Evolutionary conservation across 345 rosid genomes (phyloP), one percentile per base, ranked within the genome.

Genomic region (Brassica cretica): DNA sequence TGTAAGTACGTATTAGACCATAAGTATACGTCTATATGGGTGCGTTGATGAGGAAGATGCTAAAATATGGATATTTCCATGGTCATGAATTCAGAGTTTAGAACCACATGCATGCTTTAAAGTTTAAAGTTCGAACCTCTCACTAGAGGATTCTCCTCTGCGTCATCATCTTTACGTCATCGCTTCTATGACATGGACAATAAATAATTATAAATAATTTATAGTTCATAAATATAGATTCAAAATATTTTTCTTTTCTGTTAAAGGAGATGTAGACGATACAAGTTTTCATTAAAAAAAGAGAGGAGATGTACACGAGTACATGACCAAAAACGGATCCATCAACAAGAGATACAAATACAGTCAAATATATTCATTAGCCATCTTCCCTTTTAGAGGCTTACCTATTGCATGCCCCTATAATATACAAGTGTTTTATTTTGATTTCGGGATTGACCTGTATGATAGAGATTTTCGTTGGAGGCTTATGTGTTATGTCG

Each of bases 401-500:
- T 75, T 51, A 63, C 30, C 69, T 62, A 64, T 16, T 29, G 19
- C 10, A 53, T 15, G 19, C 39, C 68, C 67, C 39, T 46, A 18
- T 64, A 5, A 41, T 39, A 15, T 53, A 7, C 6, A 29, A 2
- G 19, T 27, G 32, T 70, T 55, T 16, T 8, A 2, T 71, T 77
- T 16, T 10, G 39, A 72, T 58, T 72, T 72, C 15, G 68, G 16
- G 44, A 56, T 58, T 66, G 73, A 72, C 53, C 51, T 61, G 27
- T 61, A 56, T 44, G 8, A 58, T 41, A 58, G 60, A 53, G 24
- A 53, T 30, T 15, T 71, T 59, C 4, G 77, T 66, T 72, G 81
- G 73, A 72, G 77, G 73, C 73, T 32, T 72, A 66, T 72, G 64
- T 72, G 74, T 68, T 62, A 68, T 11, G 78, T 79, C 78, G 78